Conservation (phyloP, 495 filamentous ascomycete genomes). For the Annulohypoxylon nitens region DNA sequence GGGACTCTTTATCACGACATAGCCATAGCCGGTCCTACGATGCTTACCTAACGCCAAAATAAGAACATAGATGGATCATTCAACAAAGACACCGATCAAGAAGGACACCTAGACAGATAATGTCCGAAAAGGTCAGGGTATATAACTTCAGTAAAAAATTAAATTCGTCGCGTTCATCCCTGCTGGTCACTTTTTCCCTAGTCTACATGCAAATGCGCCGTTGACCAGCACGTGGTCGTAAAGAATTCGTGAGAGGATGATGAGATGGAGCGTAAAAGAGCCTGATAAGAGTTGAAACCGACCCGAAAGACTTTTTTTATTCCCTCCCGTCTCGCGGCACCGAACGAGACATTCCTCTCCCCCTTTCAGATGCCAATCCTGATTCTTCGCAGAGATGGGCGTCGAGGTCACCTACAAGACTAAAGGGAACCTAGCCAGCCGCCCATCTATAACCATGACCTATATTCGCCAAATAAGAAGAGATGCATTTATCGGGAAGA, state of each 20-base stretch:
- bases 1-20: constrained; percentile 39
- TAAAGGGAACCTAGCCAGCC: constrained; percentile 46
- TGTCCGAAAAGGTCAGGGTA: background rate
- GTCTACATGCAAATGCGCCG: constrained; percentile 63
- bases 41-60: constrained; percentile 21
- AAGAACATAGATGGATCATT: background rate
- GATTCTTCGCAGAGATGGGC: constrained; percentile 36
- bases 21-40: background rate
- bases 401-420: constrained; percentile 42
- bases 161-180: constrained; percentile 48
- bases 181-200: constrained; percentile 53
- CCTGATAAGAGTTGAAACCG: constrained; percentile 55
- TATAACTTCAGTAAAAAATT: constrained; percentile 38
- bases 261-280: constrained; percentile 51
- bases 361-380: constrained; percentile 48
- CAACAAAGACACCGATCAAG: background rate
- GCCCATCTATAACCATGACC: constrained; percentile 53
- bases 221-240: constrained; percentile 49
- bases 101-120: background rate
- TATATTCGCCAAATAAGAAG: constrained; percentile 46
- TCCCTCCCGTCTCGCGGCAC: constrained; percentile 46
- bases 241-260: constrained; percentile 49
- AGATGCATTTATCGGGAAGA: constrained; percentile 76
- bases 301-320: constrained; percentile 53
- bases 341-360: constrained; percentile 42